A percentile compares a stretch with the other conserved stretches of the same genome.
phyloP scores from a whole-genome alignment of 768 basidiomycete species.

The Lentinula sp. region DNA sequence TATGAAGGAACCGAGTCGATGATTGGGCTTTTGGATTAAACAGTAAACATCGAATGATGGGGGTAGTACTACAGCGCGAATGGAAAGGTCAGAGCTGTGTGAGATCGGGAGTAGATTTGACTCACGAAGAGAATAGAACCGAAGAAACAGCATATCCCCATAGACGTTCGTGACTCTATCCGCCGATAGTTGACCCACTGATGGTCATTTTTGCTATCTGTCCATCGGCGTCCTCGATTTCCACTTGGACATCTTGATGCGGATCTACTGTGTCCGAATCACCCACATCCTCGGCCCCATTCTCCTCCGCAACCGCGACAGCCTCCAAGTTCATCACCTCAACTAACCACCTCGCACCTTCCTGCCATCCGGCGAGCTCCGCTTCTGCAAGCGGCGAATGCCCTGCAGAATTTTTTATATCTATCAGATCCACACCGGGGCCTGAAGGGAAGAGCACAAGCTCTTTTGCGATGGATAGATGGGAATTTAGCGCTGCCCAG shows the following conservation, averaged over 20 bases:
- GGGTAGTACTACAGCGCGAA: no score
- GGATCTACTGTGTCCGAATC: slow-evolving; percentile 23
- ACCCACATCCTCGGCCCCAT: slow-evolving; percentile 26
- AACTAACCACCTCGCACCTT: slow-evolving; percentile 79
- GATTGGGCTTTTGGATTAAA: no score
- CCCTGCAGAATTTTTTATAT: slow-evolving; percentile 68
- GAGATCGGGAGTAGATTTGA: no score
- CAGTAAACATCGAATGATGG: no score
- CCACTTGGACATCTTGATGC: slow-evolving; percentile 50
- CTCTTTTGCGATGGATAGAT: slow-evolving; percentile 54
- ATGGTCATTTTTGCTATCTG: slow-evolving; percentile 61
- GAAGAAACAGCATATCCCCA: background rate
- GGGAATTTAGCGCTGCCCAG: slow-evolving; percentile 86
- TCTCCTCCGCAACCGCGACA: slow-evolving; percentile 28
- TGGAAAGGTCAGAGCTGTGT: no score
- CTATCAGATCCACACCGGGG: slow-evolving; percentile 65
- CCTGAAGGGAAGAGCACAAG: slow-evolving; percentile 54
- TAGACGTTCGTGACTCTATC: background rate
- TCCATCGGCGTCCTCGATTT: slow-evolving; percentile 70
- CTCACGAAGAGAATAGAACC: no score
- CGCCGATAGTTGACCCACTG: slow-evolving; percentile 15
- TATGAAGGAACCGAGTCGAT: no score
- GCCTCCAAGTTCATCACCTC: slow-evolving; percentile 70
- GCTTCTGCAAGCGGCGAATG: slow-evolving; percentile 78
- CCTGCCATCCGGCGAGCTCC: slow-evolving; percentile 74